Evolutionary conservation across 768 basidiomycete species (phyloP).

Genomic region (Lentinula raphanica): DNA sequence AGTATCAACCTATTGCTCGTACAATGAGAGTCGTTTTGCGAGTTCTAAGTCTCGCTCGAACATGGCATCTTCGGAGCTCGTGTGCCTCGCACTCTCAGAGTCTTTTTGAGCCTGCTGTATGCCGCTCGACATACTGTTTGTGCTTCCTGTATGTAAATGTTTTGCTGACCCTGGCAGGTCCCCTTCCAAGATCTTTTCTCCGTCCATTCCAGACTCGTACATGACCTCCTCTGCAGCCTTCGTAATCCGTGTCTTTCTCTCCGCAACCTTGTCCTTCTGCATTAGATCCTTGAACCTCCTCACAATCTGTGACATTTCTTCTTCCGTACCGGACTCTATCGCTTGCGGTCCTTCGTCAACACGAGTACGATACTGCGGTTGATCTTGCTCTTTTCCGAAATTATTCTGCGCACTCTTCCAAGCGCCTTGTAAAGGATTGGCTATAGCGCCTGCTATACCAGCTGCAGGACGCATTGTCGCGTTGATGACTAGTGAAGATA

Average conservation of each 20-base stretch:
- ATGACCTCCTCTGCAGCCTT: conserved; percentile 28
- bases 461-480: conserved; percentile 27
- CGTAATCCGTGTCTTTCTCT: conserved; percentile 28
- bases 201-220: conserved; percentile 11
- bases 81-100: not conserved
- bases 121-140: no score
- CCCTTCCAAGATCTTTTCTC: conserved; percentile 10
- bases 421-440: conserved; percentile 25
- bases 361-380: conserved; percentile 30
- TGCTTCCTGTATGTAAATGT: no score
- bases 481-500: conserved; percentile 21
- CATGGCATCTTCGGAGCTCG: conserved; percentile 12
- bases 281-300: conserved; percentile 30
- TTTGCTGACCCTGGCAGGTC: conserved; percentile 7
- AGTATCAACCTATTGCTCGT: conserved; percentile 18
- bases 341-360: conserved; percentile 35
- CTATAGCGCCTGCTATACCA: conserved; percentile 29
- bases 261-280: conserved; percentile 20
- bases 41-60: conserved; percentile 25
- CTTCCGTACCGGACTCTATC: conserved; percentile 26
- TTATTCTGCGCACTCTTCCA: conserved; percentile 32
- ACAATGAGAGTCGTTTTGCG: conserved; percentile 30
- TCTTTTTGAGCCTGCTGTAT: no score
- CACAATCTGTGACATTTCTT: conserved; percentile 28
- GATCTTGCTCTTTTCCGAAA: conserved; percentile 25